Evolutionary conservation across 257 asterid genomes (phyloP), one percentile per base, ranked within the genome.

Genomic region (Leptodermis oblonga): DNA sequence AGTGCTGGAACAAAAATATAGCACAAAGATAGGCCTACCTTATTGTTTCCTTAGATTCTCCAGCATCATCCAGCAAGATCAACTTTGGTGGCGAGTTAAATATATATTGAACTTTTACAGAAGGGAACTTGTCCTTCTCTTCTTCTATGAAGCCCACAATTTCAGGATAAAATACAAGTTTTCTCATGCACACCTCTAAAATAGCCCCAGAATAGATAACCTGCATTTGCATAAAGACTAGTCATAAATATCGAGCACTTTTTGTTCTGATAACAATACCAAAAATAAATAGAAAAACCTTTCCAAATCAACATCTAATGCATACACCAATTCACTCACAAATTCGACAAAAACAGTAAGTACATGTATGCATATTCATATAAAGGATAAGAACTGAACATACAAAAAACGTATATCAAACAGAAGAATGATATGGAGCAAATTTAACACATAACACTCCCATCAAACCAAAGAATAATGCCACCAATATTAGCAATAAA

Each of bases 101-200:
- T 45, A 89, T 81, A 74, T 90, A 92, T 70, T 90, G 90, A 82
- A 92, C 87, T 80, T 73, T 82, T 20, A 92, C 85, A 0, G 77
- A 67, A 28, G 97, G 96, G 77, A 92, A 92, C 52, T 83, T 84
- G 62, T 90, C 96, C 78, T 86, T 90, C 79, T 90, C 98, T 76
- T 90, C 97, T 85, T 92, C 98, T 18, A 92, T 90, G 72, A 92
- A 92, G 20, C 90, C 93, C 48, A 87, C 97, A 46, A 90, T 59
- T 78, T 92, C 97, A 8, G 98, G 96, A 83, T 90, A 92, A 74
- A 92, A 92, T 41, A 90, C 98, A 73, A 92, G 83, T 73, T 90
- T 92, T 84, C 98, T 86, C 98, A 90, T 92, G 90, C 98, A 92
- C 67, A 88, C 98, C 86, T 90, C 95, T 70, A 92, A 69, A 65